phyloP scores from a whole-genome alignment of 2,329 filamentous ascomycete species.

The Davidsoniella eucalypti region DNA sequence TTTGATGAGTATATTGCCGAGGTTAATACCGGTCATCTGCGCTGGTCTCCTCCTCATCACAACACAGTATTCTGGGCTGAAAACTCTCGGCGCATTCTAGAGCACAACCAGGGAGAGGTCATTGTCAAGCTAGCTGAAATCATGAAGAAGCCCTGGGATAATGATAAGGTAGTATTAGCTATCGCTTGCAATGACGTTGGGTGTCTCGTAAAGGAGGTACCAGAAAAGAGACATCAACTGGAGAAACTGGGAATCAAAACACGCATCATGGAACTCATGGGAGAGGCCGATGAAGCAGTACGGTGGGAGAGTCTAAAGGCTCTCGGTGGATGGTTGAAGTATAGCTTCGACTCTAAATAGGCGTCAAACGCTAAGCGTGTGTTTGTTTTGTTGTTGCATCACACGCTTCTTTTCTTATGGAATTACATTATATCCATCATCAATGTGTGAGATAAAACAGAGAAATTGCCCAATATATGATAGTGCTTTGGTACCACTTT shows the following conservation, averaged over 20 bases:
- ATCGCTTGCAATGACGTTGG: slow-evolving; percentile 89
- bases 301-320: slow-evolving; percentile 85
- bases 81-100: slow-evolving; percentile 74
- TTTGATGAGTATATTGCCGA: slow-evolving; percentile 85
- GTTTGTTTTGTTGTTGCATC: not conserved
- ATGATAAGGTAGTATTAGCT: slow-evolving; percentile 74
- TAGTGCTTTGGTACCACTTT: not conserved
- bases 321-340: slow-evolving; percentile 50
- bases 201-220: slow-evolving; percentile 74
- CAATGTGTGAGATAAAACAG: not conserved
- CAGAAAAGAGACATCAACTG: slow-evolving; percentile 62
- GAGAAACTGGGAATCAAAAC: slow-evolving; percentile 76
- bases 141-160: slow-evolving; percentile 54
- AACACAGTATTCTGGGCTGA: slow-evolving; percentile 81
- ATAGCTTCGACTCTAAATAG: slow-evolving; percentile 35
- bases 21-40: slow-evolving; percentile 68
- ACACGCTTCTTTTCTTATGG: not conserved
- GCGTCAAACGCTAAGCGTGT: not conserved
- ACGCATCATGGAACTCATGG: slow-evolving; percentile 87
- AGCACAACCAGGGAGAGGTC: slow-evolving; percentile 64
- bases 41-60: slow-evolving; percentile 84
- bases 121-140: slow-evolving; percentile 74
- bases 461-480: not conserved
- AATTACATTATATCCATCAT: not conserved
- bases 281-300: slow-evolving; percentile 71